phyloP scores from a whole-genome alignment of 106 monocot genomes.

The Alisma plantagoaquatica region DNA sequence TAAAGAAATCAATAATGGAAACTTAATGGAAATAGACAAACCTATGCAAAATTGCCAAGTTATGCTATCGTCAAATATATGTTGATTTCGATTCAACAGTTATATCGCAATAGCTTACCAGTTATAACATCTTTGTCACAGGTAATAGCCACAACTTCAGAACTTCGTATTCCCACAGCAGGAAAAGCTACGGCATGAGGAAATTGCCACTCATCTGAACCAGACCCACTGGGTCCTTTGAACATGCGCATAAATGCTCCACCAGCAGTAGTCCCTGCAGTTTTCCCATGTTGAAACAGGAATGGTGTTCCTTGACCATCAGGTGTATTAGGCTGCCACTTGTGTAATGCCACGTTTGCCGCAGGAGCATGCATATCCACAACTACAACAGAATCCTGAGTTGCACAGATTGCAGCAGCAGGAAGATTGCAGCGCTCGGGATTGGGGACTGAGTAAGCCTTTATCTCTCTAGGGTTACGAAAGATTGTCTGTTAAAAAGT shows the following conservation, averaged over 20 bases:
- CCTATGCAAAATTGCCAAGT: not conserved
- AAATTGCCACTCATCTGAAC: constrained; percentile 62
- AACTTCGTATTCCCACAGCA: constrained; percentile 53
- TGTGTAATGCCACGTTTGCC: constrained; percentile 65
- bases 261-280: constrained; percentile 35
- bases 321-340: constrained; percentile 91
- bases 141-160: constrained; percentile 76
- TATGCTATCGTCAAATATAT: too few species aligned
- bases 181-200: constrained; percentile 75
- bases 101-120: constrained; percentile 30
- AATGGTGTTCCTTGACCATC: constrained; percentile 88
- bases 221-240: constrained; percentile 44
- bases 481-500: constrained; percentile 65
- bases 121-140: constrained; percentile 68
- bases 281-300: constrained; percentile 79
- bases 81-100: too few species aligned
- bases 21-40: not conserved
- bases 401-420: constrained; percentile 67
- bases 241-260: constrained; percentile 90
- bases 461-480: constrained; percentile 62
- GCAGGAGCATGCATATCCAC: constrained; percentile 75
- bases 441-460: constrained; percentile 58
- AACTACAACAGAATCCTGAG: constrained; percentile 71
- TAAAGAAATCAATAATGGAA: not conserved
- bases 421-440: constrained; percentile 89